Percentiles rank a stretch among this genome's conserved stretches.
Evolutionary conservation across 169 alveolate species (phyloP).

Genomic region (Eimeria tenella): DNA sequence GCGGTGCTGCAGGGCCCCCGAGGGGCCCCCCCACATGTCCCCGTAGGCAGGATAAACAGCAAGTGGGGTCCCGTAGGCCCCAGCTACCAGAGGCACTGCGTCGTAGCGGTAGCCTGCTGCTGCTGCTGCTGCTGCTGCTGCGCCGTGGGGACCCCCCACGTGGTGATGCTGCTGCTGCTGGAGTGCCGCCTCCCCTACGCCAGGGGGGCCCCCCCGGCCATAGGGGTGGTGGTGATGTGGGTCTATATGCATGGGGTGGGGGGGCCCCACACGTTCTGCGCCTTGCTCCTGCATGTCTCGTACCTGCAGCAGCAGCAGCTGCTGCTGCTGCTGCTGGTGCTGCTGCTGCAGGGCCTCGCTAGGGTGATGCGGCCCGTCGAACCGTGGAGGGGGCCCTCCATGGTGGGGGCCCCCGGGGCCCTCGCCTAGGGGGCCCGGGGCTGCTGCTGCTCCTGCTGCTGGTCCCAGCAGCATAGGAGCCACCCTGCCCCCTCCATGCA

Average conservation of each 20-base stretch:
- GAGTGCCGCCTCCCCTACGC: background rate
- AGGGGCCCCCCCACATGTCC: slow-evolving; percentile 35
- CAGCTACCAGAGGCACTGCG: slow-evolving; percentile 7
- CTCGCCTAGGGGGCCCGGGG: background rate
- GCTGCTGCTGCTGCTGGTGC: slow-evolving; percentile 26
- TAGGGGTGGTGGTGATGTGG: background rate
- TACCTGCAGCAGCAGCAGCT: slow-evolving; percentile 2
- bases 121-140: slow-evolving; percentile 50
- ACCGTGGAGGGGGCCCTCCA: background rate
- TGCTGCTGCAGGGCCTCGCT: slow-evolving; percentile 18
- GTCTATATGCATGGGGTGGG: slow-evolving; percentile 3
- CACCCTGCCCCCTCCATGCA: slow-evolving; percentile 20
- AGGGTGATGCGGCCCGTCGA: slow-evolving; percentile 17
- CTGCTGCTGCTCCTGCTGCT: background rate
- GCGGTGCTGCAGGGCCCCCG: slow-evolving; percentile 23
- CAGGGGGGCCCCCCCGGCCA: background rate
- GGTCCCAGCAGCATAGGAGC: slow-evolving; percentile 35
- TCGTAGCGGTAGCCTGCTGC: slow-evolving; percentile 33
- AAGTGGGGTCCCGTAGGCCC: background rate
- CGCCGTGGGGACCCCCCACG: background rate
- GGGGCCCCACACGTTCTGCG: background rate
- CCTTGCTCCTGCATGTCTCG: background rate
- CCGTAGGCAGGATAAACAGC: slow-evolving; percentile 14
- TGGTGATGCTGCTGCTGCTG: slow-evolving; percentile 26
- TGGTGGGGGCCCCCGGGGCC: slow-evolving; percentile 2